Evolutionary conservation across 208 protist genomes (phyloP).

Genomic region (Kentomonas sorsogonicus): DNA sequence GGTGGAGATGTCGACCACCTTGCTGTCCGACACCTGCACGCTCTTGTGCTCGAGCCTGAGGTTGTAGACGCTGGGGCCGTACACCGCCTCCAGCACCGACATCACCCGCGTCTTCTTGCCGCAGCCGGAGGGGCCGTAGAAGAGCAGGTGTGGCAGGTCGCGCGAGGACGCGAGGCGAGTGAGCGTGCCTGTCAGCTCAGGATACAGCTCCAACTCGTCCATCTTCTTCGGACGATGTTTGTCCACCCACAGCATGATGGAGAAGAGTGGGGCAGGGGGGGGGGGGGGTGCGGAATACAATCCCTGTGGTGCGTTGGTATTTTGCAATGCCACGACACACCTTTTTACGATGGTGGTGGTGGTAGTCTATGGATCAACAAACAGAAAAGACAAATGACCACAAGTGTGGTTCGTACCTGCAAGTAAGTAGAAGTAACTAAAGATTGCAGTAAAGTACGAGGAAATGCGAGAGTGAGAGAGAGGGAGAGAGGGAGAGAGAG

Average conservation of each 20-base stretch:
- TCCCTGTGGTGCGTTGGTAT: too few species aligned
- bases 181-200: conserved; percentile 85
- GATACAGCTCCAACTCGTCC: conserved; percentile 93
- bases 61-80: conserved; percentile 86
- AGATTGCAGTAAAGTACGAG: too few species aligned
- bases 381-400: too few species aligned
- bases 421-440: too few species aligned
- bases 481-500: too few species aligned
- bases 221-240: conserved; percentile 97
- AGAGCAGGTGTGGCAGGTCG: conserved; percentile 97
- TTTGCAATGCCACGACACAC: too few species aligned
- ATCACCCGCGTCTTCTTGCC: conserved; percentile 97
- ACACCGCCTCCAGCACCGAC: conserved; percentile 92
- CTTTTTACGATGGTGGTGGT: too few species aligned
- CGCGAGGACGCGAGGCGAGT: conserved; percentile 70
- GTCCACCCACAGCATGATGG: conserved; percentile 98
- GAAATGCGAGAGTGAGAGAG: too few species aligned
- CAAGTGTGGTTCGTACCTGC: too few species aligned
- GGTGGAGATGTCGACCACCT: conserved; percentile 95
- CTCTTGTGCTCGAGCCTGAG: conserved; percentile 89
- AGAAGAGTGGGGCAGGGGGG: too few species aligned
- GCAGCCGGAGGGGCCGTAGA: conserved; percentile 96
- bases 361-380: too few species aligned
- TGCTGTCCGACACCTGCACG: conserved; percentile 85
- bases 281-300: too few species aligned